Conservation (phyloP, 805 yeast genomes). For the Saturnispora saitoi region DNA sequence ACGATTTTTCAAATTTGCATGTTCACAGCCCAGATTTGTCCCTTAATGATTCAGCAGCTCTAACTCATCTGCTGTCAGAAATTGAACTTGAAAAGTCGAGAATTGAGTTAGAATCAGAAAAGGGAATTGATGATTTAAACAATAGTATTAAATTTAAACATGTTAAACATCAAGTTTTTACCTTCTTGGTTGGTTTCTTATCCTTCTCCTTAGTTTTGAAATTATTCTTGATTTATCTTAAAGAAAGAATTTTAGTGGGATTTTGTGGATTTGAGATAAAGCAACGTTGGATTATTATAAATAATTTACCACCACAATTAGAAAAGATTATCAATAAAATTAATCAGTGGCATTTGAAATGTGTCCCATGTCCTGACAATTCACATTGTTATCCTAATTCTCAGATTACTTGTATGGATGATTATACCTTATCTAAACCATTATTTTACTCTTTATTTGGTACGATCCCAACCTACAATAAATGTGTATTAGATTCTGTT, state of each 20-base stretch:
- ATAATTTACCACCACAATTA: neutral
- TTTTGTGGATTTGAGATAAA: constrained; percentile 64
- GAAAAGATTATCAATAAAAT: constrained; percentile 21
- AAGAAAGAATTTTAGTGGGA: constrained; percentile 57
- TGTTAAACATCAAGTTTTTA: constrained; percentile 7
- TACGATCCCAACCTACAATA: constrained; percentile 50
- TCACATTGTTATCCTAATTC: constrained; percentile 65
- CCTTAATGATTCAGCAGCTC: constrained; percentile 14
- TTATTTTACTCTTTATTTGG: constrained; percentile 47
- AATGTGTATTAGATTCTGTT: constrained; percentile 70
- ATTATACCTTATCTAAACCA: constrained; percentile 45
- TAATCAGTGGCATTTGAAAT: constrained; percentile 50
- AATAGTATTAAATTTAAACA: neutral
- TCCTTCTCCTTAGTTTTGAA: constrained; percentile 2
- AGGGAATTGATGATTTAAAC: constrained; percentile 13
- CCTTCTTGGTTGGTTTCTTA: constrained; percentile 1
- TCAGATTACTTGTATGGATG: constrained; percentile 63
- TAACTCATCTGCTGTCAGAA: constrained; percentile 18
- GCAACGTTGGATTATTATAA: neutral
- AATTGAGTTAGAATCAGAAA: constrained; percentile 21
- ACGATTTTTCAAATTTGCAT: neutral
- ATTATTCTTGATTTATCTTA: constrained; percentile 30
- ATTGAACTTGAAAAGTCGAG: constrained; percentile 18
- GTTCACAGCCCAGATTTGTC: constrained; percentile 17
- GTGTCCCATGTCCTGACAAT: constrained; percentile 76